Percentiles rank a stretch among this genome's conserved stretches.
These are phyloP conservation scores for Ascochyta viciae-villosae DNA, from an alignment of 2,329 filamentous ascomycete species.

Conservation along the genomic window DNA sequence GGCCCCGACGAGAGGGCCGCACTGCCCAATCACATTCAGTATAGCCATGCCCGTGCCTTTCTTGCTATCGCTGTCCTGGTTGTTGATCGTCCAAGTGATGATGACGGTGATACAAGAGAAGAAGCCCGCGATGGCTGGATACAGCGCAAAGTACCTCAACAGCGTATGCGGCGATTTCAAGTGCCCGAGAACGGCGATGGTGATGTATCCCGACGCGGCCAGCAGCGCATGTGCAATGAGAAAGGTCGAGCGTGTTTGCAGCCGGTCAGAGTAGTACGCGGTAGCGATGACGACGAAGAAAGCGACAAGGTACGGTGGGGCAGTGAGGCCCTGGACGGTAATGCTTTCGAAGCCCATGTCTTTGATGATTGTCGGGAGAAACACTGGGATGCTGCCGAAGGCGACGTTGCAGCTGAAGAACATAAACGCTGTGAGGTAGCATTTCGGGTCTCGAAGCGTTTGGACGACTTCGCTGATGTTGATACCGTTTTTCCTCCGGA, in stretches of 20 bases:
- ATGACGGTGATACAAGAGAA: conserved; percentile 85
- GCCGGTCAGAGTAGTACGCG: conserved; percentile 73
- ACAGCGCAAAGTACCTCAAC: conserved; percentile 76
- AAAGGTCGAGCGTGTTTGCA: conserved; percentile 67
- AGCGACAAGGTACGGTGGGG: conserved; percentile 80
- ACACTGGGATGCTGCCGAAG: conserved; percentile 86
- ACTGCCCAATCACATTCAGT: conserved; percentile 82
- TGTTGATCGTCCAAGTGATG: conserved; percentile 89
- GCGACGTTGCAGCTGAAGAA: conserved; percentile 89
- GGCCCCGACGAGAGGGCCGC: conserved; percentile 69
- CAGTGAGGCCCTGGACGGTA: conserved; percentile 77
- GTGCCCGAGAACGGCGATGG: conserved; percentile 67
- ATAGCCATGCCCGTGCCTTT: conserved; percentile 81
- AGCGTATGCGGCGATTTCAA: conserved; percentile 35
- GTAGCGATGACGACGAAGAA: conserved; percentile 76
- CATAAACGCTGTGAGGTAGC: conserved; percentile 79
- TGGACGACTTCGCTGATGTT: conserved; percentile 64
- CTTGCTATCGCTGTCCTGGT: conserved; percentile 72
- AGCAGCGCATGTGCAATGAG: conserved; percentile 73
- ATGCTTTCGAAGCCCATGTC: conserved; percentile 76
- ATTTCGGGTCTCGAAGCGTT: conserved; percentile 70
- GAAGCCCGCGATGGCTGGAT: conserved; percentile 81
- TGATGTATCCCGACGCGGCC: conserved; percentile 60
- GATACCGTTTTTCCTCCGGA: conserved; percentile 49
- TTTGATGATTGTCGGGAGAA: conserved; percentile 80